Evolutionary conservation across 2,329 filamentous ascomycete genomes (phyloP), one percentile per base, ranked within the genome.

Genomic region (Cordyceps cicadae): DNA sequence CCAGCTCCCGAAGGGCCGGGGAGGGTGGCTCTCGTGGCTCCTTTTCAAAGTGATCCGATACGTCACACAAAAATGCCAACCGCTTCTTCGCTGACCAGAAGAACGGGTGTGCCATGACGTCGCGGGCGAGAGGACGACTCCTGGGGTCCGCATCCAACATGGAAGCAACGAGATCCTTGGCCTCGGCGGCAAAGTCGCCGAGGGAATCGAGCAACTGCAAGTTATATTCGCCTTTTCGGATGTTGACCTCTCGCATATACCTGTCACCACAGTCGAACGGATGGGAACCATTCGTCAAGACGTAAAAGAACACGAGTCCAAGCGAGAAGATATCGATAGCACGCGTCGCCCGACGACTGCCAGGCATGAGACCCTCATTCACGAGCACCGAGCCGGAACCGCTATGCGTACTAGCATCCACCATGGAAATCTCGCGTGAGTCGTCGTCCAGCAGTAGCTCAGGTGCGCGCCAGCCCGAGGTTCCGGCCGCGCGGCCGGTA

Each of bases 261-360:
- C 91, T 87, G 70, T 94, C 92, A 60, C 94, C 92, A 64, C 92
- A 92, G 70, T 97, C 93, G 68, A 95, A 99, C 0, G 94, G 94
- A 72, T 99, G 94, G 1, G 83, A 85, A 17, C 94, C 94, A 64
- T 92, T 89, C 1, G 93, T 97, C 62, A 99, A 81, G n/a, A 97
- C 92, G 72, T 97, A 99, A 76, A 92, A 97, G 78, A 97, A 99
- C n/a, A 99, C 92, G 58, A 96, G 88, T 1, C 94, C 94, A 41
- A 99, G 82, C 0, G 92, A 96, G 76, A 99, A 99, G 29, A 99
- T 96, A 70, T 99, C 94, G 63, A 97, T 97, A 9, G 94, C 90
- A 51, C 94, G 88, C 51, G 96, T 99, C 7, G 95, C 93, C 56
- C 94, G 89, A 62, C 92, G 87, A 52, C 68, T 69, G 66, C 85